Percentiles rank a stretch among this genome's conserved stretches.
phyloP scores from a whole-genome alignment of 2,329 filamentous ascomycete genomes.

The Ceratocystiopsis sp. region DNA sequence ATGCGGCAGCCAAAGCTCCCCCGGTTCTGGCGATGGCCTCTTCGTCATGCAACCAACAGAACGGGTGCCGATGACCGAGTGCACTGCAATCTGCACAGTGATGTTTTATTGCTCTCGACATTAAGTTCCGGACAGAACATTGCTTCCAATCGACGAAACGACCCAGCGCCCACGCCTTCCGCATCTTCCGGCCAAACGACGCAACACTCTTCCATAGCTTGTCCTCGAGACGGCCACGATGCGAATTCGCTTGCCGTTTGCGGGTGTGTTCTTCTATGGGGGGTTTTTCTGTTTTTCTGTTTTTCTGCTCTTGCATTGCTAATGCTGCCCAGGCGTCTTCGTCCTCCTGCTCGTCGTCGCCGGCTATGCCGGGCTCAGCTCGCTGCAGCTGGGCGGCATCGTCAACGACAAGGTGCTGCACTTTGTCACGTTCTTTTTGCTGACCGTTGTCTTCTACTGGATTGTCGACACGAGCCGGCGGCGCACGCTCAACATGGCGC shows the following conservation, averaged over 20 bases:
- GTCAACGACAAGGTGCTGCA: conserved; percentile 88
- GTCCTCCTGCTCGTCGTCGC: conserved; percentile 54
- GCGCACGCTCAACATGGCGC: conserved; percentile 66
- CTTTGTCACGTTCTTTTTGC: conserved; percentile 70
- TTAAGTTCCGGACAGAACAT: too few relatives aligned
- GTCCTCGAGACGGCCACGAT: conserved; percentile 25
- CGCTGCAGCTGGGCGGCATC: conserved; percentile 33
- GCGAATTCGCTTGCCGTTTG: conserved; percentile 78
- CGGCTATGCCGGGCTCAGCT: conserved; percentile 64
- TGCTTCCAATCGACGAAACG: background rate
- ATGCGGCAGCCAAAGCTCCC: too few relatives aligned
- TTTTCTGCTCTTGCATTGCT: background rate
- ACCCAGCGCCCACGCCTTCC: background rate
- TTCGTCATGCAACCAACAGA: too few relatives aligned
- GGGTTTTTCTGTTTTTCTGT: background rate
- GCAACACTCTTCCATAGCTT: background rate
- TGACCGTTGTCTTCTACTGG: conserved; percentile 90
- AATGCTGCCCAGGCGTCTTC: conserved; percentile 41
- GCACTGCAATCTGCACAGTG: too few relatives aligned
- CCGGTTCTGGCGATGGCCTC: too few relatives aligned
- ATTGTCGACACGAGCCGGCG: conserved; percentile 81
- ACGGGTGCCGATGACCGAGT: too few relatives aligned
- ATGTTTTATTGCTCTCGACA: too few relatives aligned
- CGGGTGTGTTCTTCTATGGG: conserved; percentile 40
- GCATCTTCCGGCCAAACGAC: conserved; percentile 8